phyloP scores from a whole-genome alignment of 768 basidiomycete species.

The Jaapia argillacea region DNA sequence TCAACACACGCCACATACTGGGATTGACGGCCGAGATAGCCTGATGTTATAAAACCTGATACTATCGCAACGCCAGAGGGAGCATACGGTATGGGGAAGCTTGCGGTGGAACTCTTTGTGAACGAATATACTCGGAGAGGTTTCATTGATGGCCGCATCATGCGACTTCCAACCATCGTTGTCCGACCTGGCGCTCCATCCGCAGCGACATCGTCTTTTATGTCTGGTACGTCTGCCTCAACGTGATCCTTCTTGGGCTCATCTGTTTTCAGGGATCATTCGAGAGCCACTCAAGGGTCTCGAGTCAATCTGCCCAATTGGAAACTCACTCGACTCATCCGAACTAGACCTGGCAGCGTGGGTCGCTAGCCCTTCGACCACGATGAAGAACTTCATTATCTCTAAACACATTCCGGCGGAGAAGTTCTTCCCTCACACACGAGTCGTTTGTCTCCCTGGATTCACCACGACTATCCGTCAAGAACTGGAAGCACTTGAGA shows the following conservation, averaged over 20 bases:
- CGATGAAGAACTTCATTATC: constrained; percentile 41
- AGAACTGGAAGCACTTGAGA: constrained; percentile 40
- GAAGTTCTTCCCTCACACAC: constrained; percentile 31
- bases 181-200: constrained; percentile 46
- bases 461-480: constrained; percentile 47
- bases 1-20: too few species aligned
- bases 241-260: too few species aligned
- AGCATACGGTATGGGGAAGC: constrained; percentile 48
- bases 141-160: constrained; percentile 46
- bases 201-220: constrained; percentile 44
- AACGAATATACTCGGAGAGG: constrained; percentile 52
- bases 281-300: constrained; percentile 47
- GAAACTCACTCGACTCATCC: constrained; percentile 31
- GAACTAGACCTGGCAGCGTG: constrained; percentile 37
- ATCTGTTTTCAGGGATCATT: constrained; percentile 31
- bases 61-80: constrained; percentile 46
- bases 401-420: constrained; percentile 35
- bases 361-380: constrained; percentile 40
- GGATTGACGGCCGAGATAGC: constrained; percentile 21
- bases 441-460: constrained; percentile 50
- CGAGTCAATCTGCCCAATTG: constrained; percentile 40
- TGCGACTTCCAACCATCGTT: constrained; percentile 51
- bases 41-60: constrained; percentile 32
- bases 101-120: constrained; percentile 42
- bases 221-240: constrained; percentile 38